A percentile compares a stretch with the other conserved stretches of the same genome.
These are phyloP conservation scores for Diplodia seriata DNA, from an alignment of 2,329 filamentous ascomycete species.

Conservation along the genomic window DNA sequence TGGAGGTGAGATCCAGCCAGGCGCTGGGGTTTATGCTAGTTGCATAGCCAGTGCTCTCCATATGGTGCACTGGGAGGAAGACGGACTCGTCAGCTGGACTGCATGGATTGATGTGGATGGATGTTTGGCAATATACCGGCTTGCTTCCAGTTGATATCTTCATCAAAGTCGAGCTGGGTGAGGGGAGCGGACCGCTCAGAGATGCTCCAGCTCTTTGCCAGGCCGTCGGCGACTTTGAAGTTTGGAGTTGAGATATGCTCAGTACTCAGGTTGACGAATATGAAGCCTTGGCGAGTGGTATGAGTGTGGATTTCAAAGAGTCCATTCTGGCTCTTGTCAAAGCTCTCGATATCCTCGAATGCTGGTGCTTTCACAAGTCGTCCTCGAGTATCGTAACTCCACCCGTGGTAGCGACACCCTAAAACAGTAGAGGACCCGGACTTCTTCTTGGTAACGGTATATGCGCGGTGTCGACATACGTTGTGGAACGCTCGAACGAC, in stretches of 20 bases:
- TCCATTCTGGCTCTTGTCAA: conserved; percentile 47
- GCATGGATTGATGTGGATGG: conserved; percentile 15
- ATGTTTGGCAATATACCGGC: conserved; percentile 35
- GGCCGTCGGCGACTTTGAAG: conserved; percentile 31
- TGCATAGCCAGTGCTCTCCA: conserved; percentile 3
- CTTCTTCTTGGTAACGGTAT: conserved; percentile 50
- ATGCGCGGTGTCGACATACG: conserved; percentile 55
- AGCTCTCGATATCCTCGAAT: conserved; percentile 48
- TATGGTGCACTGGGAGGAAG: conserved; percentile 29
- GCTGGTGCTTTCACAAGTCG: conserved; percentile 54
- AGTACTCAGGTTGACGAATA: conserved; percentile 42
- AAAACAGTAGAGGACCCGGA: conserved; percentile 50
- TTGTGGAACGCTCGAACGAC: conserved; percentile 53
- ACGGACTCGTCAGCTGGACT: conserved; percentile 25
- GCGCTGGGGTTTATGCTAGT: neutral
- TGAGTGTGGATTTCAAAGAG: conserved; percentile 41
- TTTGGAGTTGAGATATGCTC: conserved; percentile 32
- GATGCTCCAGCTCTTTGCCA: conserved; percentile 35
- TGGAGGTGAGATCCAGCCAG: conserved; percentile 1
- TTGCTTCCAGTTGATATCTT: conserved; percentile 52
- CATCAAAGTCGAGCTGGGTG: conserved; percentile 45
- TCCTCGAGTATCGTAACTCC: conserved; percentile 55
- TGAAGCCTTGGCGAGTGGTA: conserved; percentile 39
- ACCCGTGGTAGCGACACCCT: conserved; percentile 56
- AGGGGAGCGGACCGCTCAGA: conserved; percentile 38